Percentiles rank a stretch among this genome's conserved stretches.
phyloP scores from a whole-genome alignment of 345 rosid genomes.

The Adansonia digitata region DNA sequence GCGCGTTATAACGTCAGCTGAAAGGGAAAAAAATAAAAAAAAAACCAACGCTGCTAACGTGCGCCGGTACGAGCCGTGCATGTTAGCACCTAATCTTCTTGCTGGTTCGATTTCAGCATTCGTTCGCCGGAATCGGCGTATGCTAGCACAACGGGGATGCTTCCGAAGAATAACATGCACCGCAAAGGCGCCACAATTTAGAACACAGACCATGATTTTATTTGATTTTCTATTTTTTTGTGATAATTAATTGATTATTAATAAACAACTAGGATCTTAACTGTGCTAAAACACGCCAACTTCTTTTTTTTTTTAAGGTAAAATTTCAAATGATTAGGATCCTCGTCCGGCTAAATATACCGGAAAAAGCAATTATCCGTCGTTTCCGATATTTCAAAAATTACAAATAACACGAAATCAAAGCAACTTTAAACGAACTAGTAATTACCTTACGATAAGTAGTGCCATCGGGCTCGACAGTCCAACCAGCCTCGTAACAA shows the following conservation, averaged over 20 bases:
- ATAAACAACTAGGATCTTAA: not conserved
- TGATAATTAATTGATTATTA: not conserved
- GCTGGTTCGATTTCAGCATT: not conserved
- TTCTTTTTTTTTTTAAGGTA: too few relatives aligned
- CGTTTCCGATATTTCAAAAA: not conserved
- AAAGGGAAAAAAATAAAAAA: too few relatives aligned
- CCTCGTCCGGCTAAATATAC: not conserved
- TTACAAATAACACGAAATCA: not conserved
- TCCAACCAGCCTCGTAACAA: conserved; percentile 87
- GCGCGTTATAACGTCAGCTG: not conserved
- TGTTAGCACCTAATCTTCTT: conserved; percentile 1
- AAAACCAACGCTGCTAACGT: not conserved
- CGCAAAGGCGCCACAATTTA: not conserved
- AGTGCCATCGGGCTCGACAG: conserved; percentile 77
- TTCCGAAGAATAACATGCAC: not conserved
- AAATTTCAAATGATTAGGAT: not conserved
- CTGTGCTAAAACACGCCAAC: not conserved
- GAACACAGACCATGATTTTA: not conserved
- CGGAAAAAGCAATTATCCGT: not conserved
- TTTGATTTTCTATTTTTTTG: not conserved
- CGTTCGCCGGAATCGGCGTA: not conserved
- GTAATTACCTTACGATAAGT: conserved; percentile 77
- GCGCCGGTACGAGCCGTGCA: conserved; percentile 9
- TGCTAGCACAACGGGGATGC: not conserved
- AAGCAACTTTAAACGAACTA: not conserved